Evolutionary conservation across 768 basidiomycete genomes (phyloP).

Genomic region (Suillus tomentosus): DNA sequence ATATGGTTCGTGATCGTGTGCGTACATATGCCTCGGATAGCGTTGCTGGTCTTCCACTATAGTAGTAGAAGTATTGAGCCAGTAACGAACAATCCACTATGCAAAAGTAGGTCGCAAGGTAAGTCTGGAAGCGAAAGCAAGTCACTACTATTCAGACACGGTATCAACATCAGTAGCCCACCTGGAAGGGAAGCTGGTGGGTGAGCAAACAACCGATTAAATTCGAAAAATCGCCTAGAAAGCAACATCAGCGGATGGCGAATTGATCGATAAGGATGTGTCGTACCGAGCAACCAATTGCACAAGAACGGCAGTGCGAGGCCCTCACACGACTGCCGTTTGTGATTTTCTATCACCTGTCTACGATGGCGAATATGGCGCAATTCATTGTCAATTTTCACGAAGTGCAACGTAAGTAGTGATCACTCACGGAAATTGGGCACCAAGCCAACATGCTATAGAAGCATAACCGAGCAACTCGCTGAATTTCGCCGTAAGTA

Average conservation of each 20-base stretch:
- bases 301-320: constrained; percentile 91
- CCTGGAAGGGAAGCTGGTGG: constrained; percentile 93
- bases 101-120: constrained; percentile 91
- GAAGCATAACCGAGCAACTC: constrained; percentile 70
- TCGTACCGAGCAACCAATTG: constrained; percentile 89
- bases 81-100: constrained; percentile 77
- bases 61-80: constrained; percentile 86
- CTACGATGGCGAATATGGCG: constrained; percentile 40
- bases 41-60: constrained; percentile 43
- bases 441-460: constrained; percentile 80
- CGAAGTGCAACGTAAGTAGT: constrained; percentile 8
- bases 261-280: constrained; percentile 3
- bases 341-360: constrained; percentile 81
- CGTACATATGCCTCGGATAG: constrained; percentile 38
- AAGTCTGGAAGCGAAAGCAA: constrained; percentile 54
- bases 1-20: constrained; percentile 45
- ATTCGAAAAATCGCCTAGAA: constrained; percentile 86
- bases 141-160: constrained; percentile 16
- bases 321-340: constrained; percentile 79
- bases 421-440: constrained; percentile 80
- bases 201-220: constrained; percentile 90
- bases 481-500: constrained; percentile 43
- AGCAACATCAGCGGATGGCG: neutral
- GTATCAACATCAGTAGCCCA: constrained; percentile 35
- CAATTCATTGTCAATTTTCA: constrained; percentile 12